Conservation (phyloP, 148 eudicot genomes). For the Mesembryanthemum crystallinum region DNA sequence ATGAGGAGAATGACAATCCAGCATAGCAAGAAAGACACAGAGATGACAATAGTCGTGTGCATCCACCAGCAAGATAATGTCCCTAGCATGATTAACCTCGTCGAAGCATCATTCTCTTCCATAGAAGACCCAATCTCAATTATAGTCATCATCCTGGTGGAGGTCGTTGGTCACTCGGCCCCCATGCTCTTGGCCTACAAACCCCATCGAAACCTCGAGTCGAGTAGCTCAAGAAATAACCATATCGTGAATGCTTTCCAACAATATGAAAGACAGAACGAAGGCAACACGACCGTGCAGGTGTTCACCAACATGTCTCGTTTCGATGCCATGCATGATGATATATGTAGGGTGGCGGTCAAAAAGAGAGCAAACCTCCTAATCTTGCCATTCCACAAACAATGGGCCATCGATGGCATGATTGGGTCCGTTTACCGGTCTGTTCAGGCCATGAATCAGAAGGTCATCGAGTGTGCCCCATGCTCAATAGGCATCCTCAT, state of each 20-base stretch:
- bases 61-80: conserved; percentile 51
- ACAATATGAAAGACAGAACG: conserved; percentile 36
- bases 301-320: conserved; percentile 53
- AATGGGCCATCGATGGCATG: conserved; percentile 52
- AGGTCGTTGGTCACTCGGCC: conserved; percentile 50
- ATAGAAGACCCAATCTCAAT: conserved; percentile 39
- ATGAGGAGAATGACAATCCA: conserved; percentile 52
- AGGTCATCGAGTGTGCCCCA: conserved; percentile 44
- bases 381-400: conserved; percentile 65
- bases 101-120: conserved; percentile 57
- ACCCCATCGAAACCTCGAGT: conserved; percentile 24
- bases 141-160: conserved; percentile 46
- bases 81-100: conserved; percentile 49
- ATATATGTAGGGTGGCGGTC: conserved; percentile 50
- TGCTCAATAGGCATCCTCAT: conserved; percentile 63
- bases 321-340: conserved; percentile 48
- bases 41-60: conserved; percentile 55
- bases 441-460: conserved; percentile 39
- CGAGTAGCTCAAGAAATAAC: conserved; percentile 28
- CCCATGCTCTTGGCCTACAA: conserved; percentile 59
- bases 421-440: conserved; percentile 32
- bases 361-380: conserved; percentile 47
- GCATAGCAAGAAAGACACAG: conserved; percentile 48
- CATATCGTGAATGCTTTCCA: conserved; percentile 55
- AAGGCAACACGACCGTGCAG: conserved; percentile 36